Evolutionary conservation across 768 basidiomycete genomes (phyloP), one percentile per base, ranked within the genome.

Genomic region (Hypsizygus marmoreus): DNA sequence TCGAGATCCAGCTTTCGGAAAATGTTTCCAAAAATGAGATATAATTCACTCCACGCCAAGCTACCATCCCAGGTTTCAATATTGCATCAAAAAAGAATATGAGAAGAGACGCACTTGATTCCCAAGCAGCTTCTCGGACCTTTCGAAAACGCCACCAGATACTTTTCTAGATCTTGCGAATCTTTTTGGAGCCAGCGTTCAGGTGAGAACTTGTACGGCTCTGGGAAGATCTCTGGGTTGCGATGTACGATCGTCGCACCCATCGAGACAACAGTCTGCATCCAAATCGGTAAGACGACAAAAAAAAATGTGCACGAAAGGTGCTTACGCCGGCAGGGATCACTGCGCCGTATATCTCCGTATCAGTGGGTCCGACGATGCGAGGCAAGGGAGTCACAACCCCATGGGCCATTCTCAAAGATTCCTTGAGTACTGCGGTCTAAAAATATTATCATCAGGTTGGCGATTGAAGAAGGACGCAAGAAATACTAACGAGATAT

Each of bases 391-490:
- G 67, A 2, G 59, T 67, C 10, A 69, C 62, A 2, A 71, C 56
- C 8, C 74, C 73, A 45, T 69, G 66, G 20, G 66, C 61, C 50
- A 75, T 61, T 19, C 76, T 61, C 33, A 77, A 61, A 0, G 73
- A 64, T 54, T 78, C 75, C 45, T 76, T 76, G 23, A 76, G 64
- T 23, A 77, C 72, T 4, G 74, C 75, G 1, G 70, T 72, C 76
- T 77, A 41, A n/a, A 14, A 35, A 32, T 28, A 23, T 26, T 6
- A 23, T 24, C 24, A 13, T 42, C 30, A 24, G 29, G 14, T 42
- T 19, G 16, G 17, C 22, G 36, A 37, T 22, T 41, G 31, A 40
- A 19, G 13, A 33, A 22, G 20, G 47, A 16, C 30, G 10, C 12
- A 16, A 23, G 16, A 8, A 16, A 14, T 2, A 54, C 72, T 51